Base-by-base conservation (phyloP, 2,329 filamentous ascomycete genomes). In the Trichophyton simii region DNA sequence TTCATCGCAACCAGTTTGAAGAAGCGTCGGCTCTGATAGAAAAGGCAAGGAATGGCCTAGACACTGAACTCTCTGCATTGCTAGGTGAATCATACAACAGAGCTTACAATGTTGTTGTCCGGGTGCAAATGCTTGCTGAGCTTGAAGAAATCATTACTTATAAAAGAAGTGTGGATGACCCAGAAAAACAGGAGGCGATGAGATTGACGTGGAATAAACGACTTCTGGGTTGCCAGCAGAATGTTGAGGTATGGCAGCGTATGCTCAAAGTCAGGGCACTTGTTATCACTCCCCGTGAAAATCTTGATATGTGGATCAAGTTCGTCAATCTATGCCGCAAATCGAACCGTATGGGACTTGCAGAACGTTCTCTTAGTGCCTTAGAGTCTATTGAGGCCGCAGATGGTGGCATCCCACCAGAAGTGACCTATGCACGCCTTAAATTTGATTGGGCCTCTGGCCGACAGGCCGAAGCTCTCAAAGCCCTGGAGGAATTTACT, bases 271-370 rank as follows among this genome's bases (percentile, higher is more conserved):
- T 99, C 36, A 86, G 94, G 63, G 89, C 91, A 20, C 80, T 99
- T 59, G 94, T 99, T 63, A 92, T 97, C 64, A 87, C 87, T 0
- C 92, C 95, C 0, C 84, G 84, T 38, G 91, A 99, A 72, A 96
- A 96, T 69, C 90, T 95, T 80, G 89, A 95, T 69, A 99, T 99
- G 91, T 96, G 91, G 86, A 97, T 99, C 79, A 99, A 99, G 72
- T 99, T 96, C 72, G 89, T 94, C 69, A 99, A 97, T 69, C 83
- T 99, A 4, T 99, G 95, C 75, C 88, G 95, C 69, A 99, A 99
- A 75, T 96, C 92, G 52, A 88, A 90, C 62, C 87, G 94, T 34
- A 91, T 92, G 81, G 92, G 94, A 8, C 82, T 99, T 57, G 94
- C 94, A 0, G 94, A 99, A 76, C 95, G 96, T 76, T 95, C 91